phyloP scores from a whole-genome alignment of 441 rosid species.

The Cnidoscolus chayamansa region DNA sequence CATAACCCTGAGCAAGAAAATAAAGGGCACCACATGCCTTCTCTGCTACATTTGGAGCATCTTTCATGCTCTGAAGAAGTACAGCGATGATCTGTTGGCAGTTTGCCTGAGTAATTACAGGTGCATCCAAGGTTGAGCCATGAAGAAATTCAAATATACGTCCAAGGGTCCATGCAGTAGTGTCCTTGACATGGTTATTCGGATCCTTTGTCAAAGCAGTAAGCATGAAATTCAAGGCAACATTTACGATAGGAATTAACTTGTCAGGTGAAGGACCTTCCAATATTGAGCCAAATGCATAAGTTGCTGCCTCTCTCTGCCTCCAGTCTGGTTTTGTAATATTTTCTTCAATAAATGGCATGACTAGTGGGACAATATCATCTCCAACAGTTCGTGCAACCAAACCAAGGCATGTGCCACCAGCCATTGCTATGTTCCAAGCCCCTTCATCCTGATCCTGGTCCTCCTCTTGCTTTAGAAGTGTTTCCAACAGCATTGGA shows the following conservation, averaged over 20 bases:
- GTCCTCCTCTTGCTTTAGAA: slow-evolving; percentile 58
- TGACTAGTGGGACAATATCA: slow-evolving; percentile 46
- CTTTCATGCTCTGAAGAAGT: slow-evolving; percentile 45
- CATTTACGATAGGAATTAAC: slow-evolving; percentile 38
- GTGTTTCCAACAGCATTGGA: slow-evolving; percentile 51
- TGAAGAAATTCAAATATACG: slow-evolving; percentile 46
- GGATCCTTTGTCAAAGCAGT: slow-evolving; percentile 59
- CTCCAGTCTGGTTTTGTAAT: slow-evolving; percentile 51
- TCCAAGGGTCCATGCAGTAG: slow-evolving; percentile 62
- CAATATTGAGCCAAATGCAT: slow-evolving; percentile 57
- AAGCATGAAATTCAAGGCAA: slow-evolving; percentile 45
- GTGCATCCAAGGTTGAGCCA: slow-evolving; percentile 37
- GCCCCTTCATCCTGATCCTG: slow-evolving; percentile 54
- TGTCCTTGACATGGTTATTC: slow-evolving; percentile 66
- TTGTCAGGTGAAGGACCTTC: slow-evolving; percentile 57
- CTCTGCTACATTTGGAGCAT: slow-evolving; percentile 62
- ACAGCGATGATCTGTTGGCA: slow-evolving; percentile 41
- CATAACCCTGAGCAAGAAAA: slow-evolving; percentile 56
- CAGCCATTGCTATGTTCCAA: slow-evolving; percentile 72
- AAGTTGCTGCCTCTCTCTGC: slow-evolving; percentile 72
- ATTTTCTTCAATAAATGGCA: slow-evolving; percentile 51
- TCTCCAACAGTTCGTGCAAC: slow-evolving; percentile 56
- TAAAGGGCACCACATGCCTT: slow-evolving; percentile 77
- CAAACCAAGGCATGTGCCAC: slow-evolving; percentile 73
- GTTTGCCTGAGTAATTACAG: slow-evolving; percentile 39